Conservation (phyloP, 139 green algal species). For the Choricystis sp. region DNA sequence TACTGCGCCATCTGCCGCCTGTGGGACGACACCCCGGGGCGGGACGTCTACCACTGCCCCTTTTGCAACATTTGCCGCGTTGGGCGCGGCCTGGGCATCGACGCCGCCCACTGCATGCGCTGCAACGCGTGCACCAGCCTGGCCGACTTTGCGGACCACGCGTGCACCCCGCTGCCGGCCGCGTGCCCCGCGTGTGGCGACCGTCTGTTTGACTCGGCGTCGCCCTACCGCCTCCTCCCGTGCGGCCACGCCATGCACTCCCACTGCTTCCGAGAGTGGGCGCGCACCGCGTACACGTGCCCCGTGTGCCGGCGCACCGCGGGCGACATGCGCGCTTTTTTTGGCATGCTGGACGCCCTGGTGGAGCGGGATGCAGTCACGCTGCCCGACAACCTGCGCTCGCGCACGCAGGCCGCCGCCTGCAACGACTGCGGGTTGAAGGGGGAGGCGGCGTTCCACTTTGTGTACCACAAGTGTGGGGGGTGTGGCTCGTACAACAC, state of each 20-base stretch:
- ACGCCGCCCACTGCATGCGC: conserved; percentile 97
- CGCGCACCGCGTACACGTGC: conserved; percentile 80
- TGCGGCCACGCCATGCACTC: conserved; percentile 97
- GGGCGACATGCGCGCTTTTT: conserved; percentile 95
- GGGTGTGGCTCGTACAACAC: conserved; percentile 90
- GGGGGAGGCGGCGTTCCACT: conserved; percentile 68
- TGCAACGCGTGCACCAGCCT: conserved; percentile 96
- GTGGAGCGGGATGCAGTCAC: conserved; percentile 38
- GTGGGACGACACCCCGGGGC: conserved; percentile 64
- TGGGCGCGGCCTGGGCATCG: conserved; percentile 62
- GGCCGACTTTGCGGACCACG: conserved; percentile 66
- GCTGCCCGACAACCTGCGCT: conserved; percentile 52
- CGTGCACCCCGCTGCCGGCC: conserved; percentile 67
- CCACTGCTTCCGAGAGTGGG: conserved; percentile 80
- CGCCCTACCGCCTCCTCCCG: conserved; percentile 56
- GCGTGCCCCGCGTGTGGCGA: conserved; percentile 94
- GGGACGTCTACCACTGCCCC: conserved; percentile 95
- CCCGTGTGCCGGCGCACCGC: conserved; percentile 86
- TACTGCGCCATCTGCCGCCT: conserved; percentile 95
- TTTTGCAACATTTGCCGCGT: conserved; percentile 90
- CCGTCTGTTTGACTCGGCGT: conserved; percentile 69
- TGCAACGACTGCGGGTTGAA: conserved; percentile 80
- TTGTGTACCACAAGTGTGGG: conserved; percentile 87
- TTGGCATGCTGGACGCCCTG: conserved; percentile 81
- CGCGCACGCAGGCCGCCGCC: conserved; percentile 56